Percentiles rank a stretch among this genome's conserved stretches.
Evolutionary conservation across 2,329 filamentous ascomycete genomes (phyloP).

Genomic region (Canariomyces notabilis): DNA sequence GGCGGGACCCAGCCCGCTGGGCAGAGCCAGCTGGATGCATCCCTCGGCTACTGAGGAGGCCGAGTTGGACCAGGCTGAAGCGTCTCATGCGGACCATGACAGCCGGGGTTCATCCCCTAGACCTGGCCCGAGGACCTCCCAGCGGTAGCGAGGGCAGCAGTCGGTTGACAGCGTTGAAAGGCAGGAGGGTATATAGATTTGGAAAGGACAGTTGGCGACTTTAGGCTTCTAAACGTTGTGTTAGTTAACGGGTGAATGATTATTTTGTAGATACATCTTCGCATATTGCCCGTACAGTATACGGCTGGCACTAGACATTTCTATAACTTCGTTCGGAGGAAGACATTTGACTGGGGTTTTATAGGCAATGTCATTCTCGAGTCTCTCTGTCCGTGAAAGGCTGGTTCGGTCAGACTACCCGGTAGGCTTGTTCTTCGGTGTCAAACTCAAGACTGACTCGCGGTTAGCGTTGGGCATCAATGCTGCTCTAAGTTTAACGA

Average conservation of each 20-base stretch:
- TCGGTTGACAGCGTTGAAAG: neutral
- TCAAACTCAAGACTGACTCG: too few relatives aligned
- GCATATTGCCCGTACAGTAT: too few relatives aligned
- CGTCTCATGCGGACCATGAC: slow-evolving; percentile 11
- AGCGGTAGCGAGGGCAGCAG: slow-evolving; percentile 14
- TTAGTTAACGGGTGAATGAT: too few relatives aligned
- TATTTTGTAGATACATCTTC: too few relatives aligned
- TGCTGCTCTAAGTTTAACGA: neutral
- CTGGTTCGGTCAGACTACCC: too few relatives aligned
- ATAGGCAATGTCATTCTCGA: too few relatives aligned
- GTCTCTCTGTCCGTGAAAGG: too few relatives aligned
- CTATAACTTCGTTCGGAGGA: too few relatives aligned
- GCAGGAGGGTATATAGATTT: slow-evolving; percentile 1
- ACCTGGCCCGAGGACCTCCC: slow-evolving; percentile 6
- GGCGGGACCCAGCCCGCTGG: slow-evolving; percentile 37
- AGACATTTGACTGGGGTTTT: slow-evolving; percentile 3
- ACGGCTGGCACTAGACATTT: too few relatives aligned
- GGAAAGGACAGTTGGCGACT: too few relatives aligned
- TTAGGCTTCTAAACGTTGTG: too few relatives aligned
- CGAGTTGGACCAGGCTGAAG: slow-evolving; percentile 29
- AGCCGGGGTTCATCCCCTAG: neutral
- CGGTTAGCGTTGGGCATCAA: neutral
- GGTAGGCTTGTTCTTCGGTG: too few relatives aligned
- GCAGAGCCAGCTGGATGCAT: slow-evolving; percentile 32
- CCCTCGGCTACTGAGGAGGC: slow-evolving; percentile 29